phyloP scores from a whole-genome alignment of 2,329 filamentous ascomycete species.

The Xylariomycetidae sp. region DNA sequence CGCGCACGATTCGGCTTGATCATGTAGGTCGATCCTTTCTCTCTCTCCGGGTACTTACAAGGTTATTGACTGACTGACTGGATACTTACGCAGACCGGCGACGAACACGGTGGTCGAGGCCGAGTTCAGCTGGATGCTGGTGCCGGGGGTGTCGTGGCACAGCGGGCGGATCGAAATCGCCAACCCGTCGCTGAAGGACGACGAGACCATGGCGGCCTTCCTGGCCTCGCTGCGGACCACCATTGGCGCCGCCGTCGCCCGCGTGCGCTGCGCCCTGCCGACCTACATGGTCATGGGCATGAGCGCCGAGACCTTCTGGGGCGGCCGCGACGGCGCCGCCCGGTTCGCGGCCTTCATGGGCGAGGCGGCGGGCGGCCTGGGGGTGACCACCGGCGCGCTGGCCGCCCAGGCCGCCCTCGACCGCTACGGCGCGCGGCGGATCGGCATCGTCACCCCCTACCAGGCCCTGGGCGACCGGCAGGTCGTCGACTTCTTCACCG shows the following conservation, averaged over 20 bases:
- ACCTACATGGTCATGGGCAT: slow-evolving; percentile 29
- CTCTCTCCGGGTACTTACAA: not conserved
- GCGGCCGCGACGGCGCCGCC: slow-evolving; percentile 22
- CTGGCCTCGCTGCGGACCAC: slow-evolving; percentile 22
- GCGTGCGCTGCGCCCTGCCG: slow-evolving; percentile 20
- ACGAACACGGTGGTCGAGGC: slow-evolving; percentile 30
- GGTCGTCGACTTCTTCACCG: slow-evolving; percentile 25
- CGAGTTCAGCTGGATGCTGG: slow-evolving; percentile 26
- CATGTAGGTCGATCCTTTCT: slow-evolving; percentile 8
- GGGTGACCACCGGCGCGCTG: slow-evolving; percentile 25
- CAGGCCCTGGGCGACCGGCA: slow-evolving; percentile 26
- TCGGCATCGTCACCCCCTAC: slow-evolving; percentile 27
- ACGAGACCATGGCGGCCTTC: slow-evolving; percentile 25
- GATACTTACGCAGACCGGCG: slow-evolving; percentile 19
- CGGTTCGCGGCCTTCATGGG: slow-evolving; percentile 26
- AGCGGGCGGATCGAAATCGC: slow-evolving; percentile 24
- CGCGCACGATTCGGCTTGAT: slow-evolving; percentile 26
- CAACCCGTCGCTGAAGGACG: slow-evolving; percentile 23
- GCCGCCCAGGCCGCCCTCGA: slow-evolving; percentile 24
- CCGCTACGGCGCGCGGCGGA: slow-evolving; percentile 20
- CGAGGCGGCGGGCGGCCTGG: slow-evolving; percentile 21
- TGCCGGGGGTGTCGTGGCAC: slow-evolving; percentile 26
- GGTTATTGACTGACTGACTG: not conserved
- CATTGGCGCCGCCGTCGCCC: slow-evolving; percentile 22
- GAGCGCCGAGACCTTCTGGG: slow-evolving; percentile 28